Conservation (phyloP, 345 rosid species). For the Eucalyptus virginea region DNA sequence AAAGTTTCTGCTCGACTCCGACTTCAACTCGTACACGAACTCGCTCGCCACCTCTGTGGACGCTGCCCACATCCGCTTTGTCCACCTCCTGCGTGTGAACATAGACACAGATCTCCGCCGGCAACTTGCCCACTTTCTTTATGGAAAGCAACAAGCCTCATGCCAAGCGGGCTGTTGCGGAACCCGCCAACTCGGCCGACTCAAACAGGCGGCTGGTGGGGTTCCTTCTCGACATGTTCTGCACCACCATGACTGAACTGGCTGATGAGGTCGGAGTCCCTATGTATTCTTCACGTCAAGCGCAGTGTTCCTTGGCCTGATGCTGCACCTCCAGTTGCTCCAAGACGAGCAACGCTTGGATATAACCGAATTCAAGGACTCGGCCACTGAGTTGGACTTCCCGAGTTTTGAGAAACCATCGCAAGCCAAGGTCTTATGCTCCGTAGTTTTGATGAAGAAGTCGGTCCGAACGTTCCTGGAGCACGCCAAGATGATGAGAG, state of each 20-base stretch:
- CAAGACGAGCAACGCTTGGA: background rate
- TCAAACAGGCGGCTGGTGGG: background rate
- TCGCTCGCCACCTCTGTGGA: background rate
- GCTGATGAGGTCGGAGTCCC: slow-evolving; percentile 11
- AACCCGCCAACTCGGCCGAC: background rate
- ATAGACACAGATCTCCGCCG: background rate
- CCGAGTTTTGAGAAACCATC: too few species aligned
- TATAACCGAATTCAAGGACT: background rate
- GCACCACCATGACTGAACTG: slow-evolving; percentile 11
- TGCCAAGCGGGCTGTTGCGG: background rate
- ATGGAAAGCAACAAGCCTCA: background rate
- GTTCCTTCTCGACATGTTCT: slow-evolving; percentile 15
- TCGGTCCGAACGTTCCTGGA: too few species aligned
- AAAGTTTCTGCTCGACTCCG: background rate
- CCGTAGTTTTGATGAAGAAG: too few species aligned
- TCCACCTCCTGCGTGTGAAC: background rate
- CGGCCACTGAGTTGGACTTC: too few species aligned
- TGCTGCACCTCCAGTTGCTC: background rate
- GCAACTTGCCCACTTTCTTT: background rate
- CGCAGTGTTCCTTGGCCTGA: slow-evolving; percentile 12
- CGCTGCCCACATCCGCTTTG: background rate
- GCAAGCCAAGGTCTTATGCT: too few species aligned
- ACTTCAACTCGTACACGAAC: background rate
- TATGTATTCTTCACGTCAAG: slow-evolving; percentile 14
- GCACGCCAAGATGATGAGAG: too few species aligned